phyloP scores from a whole-genome alignment of 1,139 yeast genomes.

The Yamadazyma conglobata region DNA sequence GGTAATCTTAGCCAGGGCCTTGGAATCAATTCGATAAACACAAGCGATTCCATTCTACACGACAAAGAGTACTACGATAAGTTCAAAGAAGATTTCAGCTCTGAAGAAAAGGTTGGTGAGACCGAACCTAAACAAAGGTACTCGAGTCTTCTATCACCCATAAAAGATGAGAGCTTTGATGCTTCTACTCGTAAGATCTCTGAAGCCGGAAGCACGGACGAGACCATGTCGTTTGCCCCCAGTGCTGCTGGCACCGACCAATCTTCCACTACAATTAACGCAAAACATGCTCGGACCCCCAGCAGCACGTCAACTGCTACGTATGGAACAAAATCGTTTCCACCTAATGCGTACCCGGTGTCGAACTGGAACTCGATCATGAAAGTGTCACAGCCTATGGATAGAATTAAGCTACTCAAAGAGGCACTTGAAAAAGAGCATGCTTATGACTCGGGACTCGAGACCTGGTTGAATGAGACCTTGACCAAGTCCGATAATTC shows the following conservation, averaged over 20 bases:
- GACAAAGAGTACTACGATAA: conserved; percentile 18
- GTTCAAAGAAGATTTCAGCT: conserved; percentile 35
- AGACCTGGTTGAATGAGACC: conserved; percentile 43
- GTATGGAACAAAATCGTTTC: conserved; percentile 12
- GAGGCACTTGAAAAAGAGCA: conserved; percentile 41
- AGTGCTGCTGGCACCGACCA: conserved; percentile 8
- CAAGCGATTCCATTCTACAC: conserved; percentile 29
- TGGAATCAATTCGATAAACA: conserved; percentile 13
- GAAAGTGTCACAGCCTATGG: conserved; percentile 40
- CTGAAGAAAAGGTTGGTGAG: conserved; percentile 7
- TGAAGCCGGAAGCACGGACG: conserved; percentile 1
- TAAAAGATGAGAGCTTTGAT: conserved; percentile 13
- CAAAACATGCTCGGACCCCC: conserved; percentile 7
- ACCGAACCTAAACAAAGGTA: conserved; percentile 17
- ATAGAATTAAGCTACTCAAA: conserved; percentile 38
- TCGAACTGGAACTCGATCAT: conserved; percentile 46
- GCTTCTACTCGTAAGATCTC: conserved; percentile 4
- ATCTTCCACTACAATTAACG: conserved; percentile 1
- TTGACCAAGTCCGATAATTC: conserved; percentile 33
- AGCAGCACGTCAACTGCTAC: conserved; percentile 11
- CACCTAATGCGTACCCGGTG: conserved; percentile 28
- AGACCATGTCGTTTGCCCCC: conserved; percentile 11
- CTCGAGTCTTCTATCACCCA: conserved; percentile 20
- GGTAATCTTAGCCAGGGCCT: conserved; percentile 9
- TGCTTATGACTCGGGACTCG: conserved; percentile 43